These are phyloP conservation scores for Heteromeles arbutifolia DNA, from an alignment of 306 rosid species.

Conservation along the genomic window DNA sequence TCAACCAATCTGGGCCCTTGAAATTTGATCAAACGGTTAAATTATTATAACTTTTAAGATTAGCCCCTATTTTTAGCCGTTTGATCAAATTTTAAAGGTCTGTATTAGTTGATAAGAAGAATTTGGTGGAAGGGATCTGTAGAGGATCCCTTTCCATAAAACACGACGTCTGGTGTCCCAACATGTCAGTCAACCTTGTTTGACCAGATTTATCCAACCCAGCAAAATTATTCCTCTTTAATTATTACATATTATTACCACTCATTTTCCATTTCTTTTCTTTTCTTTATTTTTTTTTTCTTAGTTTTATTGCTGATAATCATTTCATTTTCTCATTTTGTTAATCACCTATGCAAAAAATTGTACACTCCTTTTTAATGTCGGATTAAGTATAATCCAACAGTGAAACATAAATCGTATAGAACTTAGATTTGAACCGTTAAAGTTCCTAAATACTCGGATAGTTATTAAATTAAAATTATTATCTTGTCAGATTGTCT, in stretches of 20 bases:
- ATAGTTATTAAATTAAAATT: too few species aligned
- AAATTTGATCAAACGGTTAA: too few species aligned
- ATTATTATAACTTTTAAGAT: too few species aligned
- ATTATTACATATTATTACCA: constrained; percentile 33
- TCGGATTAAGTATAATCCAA: not conserved
- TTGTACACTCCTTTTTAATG: too few species aligned
- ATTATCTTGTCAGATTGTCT: too few species aligned
- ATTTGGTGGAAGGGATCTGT: too few species aligned
- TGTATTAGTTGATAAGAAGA: too few species aligned
- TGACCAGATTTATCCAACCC: constrained; percentile 41
- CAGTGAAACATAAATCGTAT: too few species aligned
- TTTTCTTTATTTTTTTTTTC: not conserved
- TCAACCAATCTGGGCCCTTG: too few species aligned
- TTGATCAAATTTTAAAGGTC: too few species aligned
- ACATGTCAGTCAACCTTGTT: constrained; percentile 43
- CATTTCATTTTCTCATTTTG: not conserved
- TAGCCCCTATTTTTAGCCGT: too few species aligned
- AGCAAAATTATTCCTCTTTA: constrained; percentile 43
- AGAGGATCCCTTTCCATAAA: too few species aligned
- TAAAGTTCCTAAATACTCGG: not conserved
- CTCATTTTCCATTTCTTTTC: not conserved
- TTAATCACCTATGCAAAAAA: not conserved
- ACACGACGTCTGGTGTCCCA: constrained; percentile 25
- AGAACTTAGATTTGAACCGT: not conserved
- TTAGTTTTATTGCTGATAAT: not conserved